Base-by-base conservation (phyloP, 768 basidiomycete species). In the Epithele typhae region DNA sequence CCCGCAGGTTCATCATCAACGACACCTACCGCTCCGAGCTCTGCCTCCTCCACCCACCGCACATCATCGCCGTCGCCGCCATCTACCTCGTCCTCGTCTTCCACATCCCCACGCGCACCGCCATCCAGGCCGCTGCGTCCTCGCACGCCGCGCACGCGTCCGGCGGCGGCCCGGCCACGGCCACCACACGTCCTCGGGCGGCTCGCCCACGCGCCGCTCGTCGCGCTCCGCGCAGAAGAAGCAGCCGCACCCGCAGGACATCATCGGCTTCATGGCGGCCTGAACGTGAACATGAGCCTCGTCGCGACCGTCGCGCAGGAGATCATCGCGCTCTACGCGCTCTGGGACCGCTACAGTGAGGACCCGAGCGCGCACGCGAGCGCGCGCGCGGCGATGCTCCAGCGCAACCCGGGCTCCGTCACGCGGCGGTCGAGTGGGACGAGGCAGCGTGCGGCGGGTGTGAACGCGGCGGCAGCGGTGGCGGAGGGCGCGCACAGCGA, bases 1-100 rank as follows among this genome's bases (percentile, higher is more conserved):
- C 46, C 23, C 23, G 23, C 52, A 96, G 93, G 90, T 93, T 92
- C 62, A 82, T 97, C 61, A 81, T 99, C 60, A 99, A 98, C 68
- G 95, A 98, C 64, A 92, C 89, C 0, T 97, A 92, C 60, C 82
- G 94, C 43, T 93, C 91, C 4, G 89, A 94, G 45, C 72, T 99
- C 17, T 92, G 91, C 60, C 81, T 99, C n/a, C 67, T 96, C 23
- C 86, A 98, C 61, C 94, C 96, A 0, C 96, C 96, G 0, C 92
- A 98, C 62, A 72, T 97, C 46, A 89, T 98, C 54, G 92, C 95
- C 18, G 79, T 97, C 59, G 84, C 94, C 0, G 87, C 91, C 0
- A 79, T 99, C 45, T 96, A 92, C 68, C 79, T 97, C 48, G 86
- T 89, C 0, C 82, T 92, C 59, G 78, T 86, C 40, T 72, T 92